Base-by-base conservation (phyloP, 2,329 filamentous ascomycete species). In the Clarireedia homoeocarpa region DNA sequence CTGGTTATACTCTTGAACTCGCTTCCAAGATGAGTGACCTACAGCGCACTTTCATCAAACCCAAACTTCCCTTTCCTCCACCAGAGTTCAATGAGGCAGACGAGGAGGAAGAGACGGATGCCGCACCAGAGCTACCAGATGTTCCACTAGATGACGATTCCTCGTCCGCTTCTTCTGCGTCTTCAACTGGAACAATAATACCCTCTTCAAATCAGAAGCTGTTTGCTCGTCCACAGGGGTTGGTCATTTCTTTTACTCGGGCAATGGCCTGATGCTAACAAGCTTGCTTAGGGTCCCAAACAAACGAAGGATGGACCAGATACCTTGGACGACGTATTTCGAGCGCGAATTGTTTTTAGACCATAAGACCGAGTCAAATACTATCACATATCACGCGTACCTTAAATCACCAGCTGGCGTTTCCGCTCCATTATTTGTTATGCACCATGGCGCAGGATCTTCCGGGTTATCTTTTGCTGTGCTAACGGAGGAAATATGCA, bases 381-480 rank as follows among this genome's bases (percentile, higher is more conserved):
- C 73, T 23, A 80, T 89, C 44, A 81, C 77, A 51, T 87, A 91
- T 68, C 94, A 99, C 74, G 88, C 83, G 56, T 97, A 97, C 71
- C 77, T 97, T 45, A 96, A 84, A 20, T 90, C 91, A 0, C 91
- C 92, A 1, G 69, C 75, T 7, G 79, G 79, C 44, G 84, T 79
- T 12, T 34, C 30, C 39, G 89, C 87, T 0, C 91, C 92, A 0
- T 76, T 99, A 5, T 91, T 99, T 71, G 86, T 97, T 58, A 89
- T 88, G 73, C 94, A 99, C 69, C 94, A 99, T 72, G 94, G 94
- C 40, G 94, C 89, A 42, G 94, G 94, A 15, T 95, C 91, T 4
- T 96, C 91, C 0, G 95, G 88, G 6, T 80, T 97, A 57, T 95
- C 91, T 2, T 99, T 97, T 72, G 91, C 91, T 5, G 78, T 89